Conservation (phyloP, 805 yeast genomes). For the Kluyveromyces dobzhanskii region DNA sequence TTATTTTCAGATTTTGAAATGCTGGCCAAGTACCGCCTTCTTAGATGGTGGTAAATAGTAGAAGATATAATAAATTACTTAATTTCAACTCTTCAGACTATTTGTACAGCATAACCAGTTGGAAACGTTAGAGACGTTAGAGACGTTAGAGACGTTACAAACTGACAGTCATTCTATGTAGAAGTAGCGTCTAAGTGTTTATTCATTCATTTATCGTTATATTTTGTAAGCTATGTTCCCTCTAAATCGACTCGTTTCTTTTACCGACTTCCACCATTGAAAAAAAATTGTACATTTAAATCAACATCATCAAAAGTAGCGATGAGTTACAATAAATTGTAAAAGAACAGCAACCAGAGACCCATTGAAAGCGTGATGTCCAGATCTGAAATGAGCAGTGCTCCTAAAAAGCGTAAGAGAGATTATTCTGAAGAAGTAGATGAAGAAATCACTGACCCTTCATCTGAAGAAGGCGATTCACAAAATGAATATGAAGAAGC, state of each 20-base stretch:
- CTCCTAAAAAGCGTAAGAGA: conserved; percentile 17
- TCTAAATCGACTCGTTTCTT: neutral
- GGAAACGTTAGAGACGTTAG: no score
- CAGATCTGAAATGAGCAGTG: conserved; percentile 4
- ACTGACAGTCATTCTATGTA: no score
- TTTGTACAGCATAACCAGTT: no score
- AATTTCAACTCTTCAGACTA: no score
- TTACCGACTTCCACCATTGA: neutral
- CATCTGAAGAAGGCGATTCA: conserved; percentile 43
- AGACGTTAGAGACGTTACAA: no score
- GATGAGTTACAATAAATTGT: conserved; percentile 6
- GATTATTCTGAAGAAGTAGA: conserved; percentile 29
- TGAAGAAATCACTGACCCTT: conserved; percentile 46
- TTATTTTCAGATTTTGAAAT: no score
- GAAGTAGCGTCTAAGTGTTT: no score
- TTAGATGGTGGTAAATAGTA: no score
- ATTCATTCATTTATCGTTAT: no score
- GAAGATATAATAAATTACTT: no score
- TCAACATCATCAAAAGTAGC: conserved; percentile 36
- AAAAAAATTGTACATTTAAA: conserved; percentile 31
- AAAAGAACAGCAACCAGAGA: neutral
- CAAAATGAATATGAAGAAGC: conserved; percentile 32
- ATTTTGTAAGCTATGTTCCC: no score
- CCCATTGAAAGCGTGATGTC: neutral
- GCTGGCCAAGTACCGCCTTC: no score